Evolutionary conservation across 148 eudicot species (phyloP).

Genomic region (Euryodendron excelsum): DNA sequence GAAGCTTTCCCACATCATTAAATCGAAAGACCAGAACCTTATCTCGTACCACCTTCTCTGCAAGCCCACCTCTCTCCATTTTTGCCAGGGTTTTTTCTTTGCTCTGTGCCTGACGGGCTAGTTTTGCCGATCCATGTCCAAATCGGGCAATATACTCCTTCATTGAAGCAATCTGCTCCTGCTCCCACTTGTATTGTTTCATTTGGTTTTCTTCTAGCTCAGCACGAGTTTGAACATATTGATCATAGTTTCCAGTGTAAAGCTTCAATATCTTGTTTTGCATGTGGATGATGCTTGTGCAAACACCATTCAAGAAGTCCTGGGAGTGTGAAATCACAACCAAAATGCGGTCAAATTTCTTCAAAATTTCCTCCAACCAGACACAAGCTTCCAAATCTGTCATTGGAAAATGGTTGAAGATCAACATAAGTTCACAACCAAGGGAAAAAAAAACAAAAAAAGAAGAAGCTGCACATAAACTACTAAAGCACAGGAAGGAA

Average conservation of each 20-base stretch:
- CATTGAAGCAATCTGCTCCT: slow-evolving; percentile 86
- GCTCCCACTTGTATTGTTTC: slow-evolving; percentile 98
- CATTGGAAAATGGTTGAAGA: neutral
- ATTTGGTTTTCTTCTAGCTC: slow-evolving; percentile 93
- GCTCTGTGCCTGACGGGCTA: slow-evolving; percentile 93
- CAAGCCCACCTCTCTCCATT: slow-evolving; percentile 94
- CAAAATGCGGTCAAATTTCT: slow-evolving; percentile 76
- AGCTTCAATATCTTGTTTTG: slow-evolving; percentile 68
- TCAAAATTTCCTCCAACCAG: slow-evolving; percentile 81
- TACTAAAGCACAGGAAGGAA: neutral
- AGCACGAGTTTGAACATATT: slow-evolving; percentile 79
- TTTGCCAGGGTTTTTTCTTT: slow-evolving; percentile 91
- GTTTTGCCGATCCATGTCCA: slow-evolving; percentile 91
- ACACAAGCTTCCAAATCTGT: slow-evolving; percentile 96
- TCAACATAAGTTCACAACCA: neutral
- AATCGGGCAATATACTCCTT: slow-evolving; percentile 94
- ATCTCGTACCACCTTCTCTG: slow-evolving; percentile 74
- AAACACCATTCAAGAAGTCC: slow-evolving; percentile 91
- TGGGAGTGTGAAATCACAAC: slow-evolving; percentile 93
- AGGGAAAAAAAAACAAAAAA: neutral
- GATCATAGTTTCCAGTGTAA: slow-evolving; percentile 80
- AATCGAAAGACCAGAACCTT: slow-evolving; percentile 65
- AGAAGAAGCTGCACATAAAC: neutral
- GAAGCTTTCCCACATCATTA: slow-evolving; percentile 83
- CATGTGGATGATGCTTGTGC: slow-evolving; percentile 95